phyloP scores from a whole-genome alignment of 768 basidiomycete species.

The Daedalea quercina region DNA sequence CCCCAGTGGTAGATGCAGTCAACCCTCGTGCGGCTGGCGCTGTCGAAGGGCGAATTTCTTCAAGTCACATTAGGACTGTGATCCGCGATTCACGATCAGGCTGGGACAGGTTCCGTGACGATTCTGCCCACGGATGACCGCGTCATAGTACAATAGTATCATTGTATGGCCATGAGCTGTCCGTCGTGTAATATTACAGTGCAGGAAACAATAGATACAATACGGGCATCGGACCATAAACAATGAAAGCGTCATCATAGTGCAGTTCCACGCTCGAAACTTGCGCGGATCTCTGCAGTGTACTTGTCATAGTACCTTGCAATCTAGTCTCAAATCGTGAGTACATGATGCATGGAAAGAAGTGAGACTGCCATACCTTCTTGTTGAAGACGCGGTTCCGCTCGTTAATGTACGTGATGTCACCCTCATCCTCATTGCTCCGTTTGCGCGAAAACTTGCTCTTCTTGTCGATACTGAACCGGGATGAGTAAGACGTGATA shows the following conservation, averaged over 20 bases:
- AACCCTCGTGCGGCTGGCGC: no score
- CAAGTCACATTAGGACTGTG: no score
- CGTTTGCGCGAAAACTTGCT: conserved; percentile 85
- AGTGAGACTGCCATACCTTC: conserved; percentile 47
- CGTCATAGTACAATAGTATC: no score
- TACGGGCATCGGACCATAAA: not conserved
- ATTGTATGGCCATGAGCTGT: no score
- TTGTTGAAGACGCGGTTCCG: conserved; percentile 97
- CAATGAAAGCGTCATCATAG: conserved; percentile 23
- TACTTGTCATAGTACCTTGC: conserved; percentile 96
- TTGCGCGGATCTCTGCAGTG: conserved; percentile 91
- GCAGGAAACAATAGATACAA: not conserved
- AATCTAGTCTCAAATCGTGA: conserved; percentile 42
- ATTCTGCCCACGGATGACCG: no score
- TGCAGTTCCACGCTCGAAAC: conserved; percentile 96
- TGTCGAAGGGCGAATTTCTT: no score
- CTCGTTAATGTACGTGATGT: conserved; percentile 99
- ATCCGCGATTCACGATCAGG: no score
- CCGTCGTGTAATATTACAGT: not conserved
- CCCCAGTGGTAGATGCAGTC: no score
- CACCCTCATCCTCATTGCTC: conserved; percentile 88
- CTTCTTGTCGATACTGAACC: conserved; percentile 76
- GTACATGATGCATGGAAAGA: not conserved
- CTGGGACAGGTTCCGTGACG: no score
- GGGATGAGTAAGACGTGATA: not conserved